Evolutionary conservation across 371 early-diverging fungal genomes (phyloP).

Genomic region (Saksenaea oblongispora): DNA sequence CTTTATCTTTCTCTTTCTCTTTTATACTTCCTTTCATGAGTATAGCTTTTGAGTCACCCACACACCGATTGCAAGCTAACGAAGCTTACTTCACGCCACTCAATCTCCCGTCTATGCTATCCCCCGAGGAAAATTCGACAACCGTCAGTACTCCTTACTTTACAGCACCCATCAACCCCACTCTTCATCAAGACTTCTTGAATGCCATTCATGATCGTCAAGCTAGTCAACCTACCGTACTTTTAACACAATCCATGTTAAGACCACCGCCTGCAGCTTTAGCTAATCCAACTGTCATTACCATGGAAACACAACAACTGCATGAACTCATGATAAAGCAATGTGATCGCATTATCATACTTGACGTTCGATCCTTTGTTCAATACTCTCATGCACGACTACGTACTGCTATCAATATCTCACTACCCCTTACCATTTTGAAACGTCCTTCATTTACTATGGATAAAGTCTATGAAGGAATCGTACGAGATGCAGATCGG

Average conservation of each 20-base stretch:
- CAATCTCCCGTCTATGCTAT: slow-evolving; percentile 28
- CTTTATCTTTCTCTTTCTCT: slow-evolving; percentile 2
- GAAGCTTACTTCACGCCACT: slow-evolving; percentile 50
- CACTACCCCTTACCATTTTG: slow-evolving; percentile 60
- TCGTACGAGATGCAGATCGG: slow-evolving; percentile 50
- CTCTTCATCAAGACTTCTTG: slow-evolving; percentile 47
- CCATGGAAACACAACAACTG: slow-evolving; percentile 6
- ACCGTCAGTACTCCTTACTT: slow-evolving; percentile 43
- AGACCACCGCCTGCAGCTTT: neutral
- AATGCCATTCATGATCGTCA: slow-evolving; percentile 53
- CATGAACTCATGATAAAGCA: slow-evolving; percentile 7
- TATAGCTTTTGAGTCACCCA: slow-evolving; percentile 46
- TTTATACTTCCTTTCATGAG: slow-evolving; percentile 39
- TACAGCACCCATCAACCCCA: slow-evolving; percentile 49
- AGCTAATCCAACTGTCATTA: neutral
- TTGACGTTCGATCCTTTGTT: slow-evolving; percentile 60
- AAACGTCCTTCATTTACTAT: slow-evolving; percentile 60
- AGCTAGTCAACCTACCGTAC: slow-evolving; percentile 35
- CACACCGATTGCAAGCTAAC: slow-evolving; percentile 27
- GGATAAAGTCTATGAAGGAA: slow-evolving; percentile 55
- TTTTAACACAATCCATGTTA: slow-evolving; percentile 13
- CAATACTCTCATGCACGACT: slow-evolving; percentile 51
- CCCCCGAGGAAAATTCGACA: neutral
- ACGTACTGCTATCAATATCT: slow-evolving; percentile 51
- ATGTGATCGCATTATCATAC: slow-evolving; percentile 26